Evolutionary conservation across 768 basidiomycete species (phyloP).

Genomic region (Kwoniella sp.): DNA sequence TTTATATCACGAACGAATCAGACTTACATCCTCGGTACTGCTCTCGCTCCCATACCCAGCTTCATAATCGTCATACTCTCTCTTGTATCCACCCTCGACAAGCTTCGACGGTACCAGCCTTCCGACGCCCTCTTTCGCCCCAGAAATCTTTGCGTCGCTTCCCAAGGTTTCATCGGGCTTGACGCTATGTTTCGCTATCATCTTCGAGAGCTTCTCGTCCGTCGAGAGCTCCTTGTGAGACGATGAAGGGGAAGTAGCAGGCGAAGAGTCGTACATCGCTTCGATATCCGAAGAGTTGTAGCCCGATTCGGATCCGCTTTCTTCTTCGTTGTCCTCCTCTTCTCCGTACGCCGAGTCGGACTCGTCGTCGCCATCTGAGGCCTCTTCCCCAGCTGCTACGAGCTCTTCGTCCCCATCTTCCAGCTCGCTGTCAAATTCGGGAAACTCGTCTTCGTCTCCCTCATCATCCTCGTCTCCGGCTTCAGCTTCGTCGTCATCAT

Average conservation of each 20-base stretch:
- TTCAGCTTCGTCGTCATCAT: conserved; percentile 24
- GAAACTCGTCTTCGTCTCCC: conserved; percentile 44
- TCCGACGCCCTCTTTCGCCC: conserved; percentile 51
- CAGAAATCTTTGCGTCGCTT: conserved; percentile 44
- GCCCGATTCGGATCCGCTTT: conserved; percentile 53
- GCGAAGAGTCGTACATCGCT: conserved; percentile 41
- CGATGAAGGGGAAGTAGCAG: conserved; percentile 36
- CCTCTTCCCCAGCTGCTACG: conserved; percentile 17
- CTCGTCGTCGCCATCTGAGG: conserved; percentile 17
- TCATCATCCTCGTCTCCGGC: conserved; percentile 22
- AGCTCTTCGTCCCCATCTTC: conserved; percentile 43
- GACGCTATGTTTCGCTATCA: conserved; percentile 51
- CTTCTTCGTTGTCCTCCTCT: conserved; percentile 43
- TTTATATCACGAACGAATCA: too few relatives aligned
- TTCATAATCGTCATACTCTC: conserved; percentile 57
- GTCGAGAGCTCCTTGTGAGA: conserved; percentile 33
- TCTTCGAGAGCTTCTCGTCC: conserved; percentile 44
- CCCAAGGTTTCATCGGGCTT: conserved; percentile 55
- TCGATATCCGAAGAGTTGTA: conserved; percentile 59
- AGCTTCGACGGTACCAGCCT: conserved; percentile 45
- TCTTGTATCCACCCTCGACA: conserved; percentile 51
- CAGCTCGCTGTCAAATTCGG: conserved; percentile 46
- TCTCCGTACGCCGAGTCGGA: conserved; percentile 26
- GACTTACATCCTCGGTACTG: conserved; percentile 57
- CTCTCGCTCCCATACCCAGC: conserved; percentile 58